Evolutionary conservation across 208 protist genomes (phyloP).

Genomic region (Phytomonas serpens): DNA sequence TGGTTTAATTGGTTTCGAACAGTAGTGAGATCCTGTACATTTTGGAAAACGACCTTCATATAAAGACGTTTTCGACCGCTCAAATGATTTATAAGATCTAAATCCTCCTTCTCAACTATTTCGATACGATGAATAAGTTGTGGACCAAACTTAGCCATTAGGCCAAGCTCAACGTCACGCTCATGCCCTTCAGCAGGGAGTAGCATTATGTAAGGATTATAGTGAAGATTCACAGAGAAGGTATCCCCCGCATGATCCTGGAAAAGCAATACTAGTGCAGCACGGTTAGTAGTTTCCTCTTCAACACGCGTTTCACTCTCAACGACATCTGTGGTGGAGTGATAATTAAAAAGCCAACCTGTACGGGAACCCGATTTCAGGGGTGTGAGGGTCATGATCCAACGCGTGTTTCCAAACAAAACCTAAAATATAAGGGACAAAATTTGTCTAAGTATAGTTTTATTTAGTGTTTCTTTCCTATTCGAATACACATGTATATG

Average conservation of each 20-base stretch:
- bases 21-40: slow-evolving; percentile 88
- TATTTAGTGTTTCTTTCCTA: neutral
- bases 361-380: slow-evolving; percentile 66
- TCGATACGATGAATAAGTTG: slow-evolving; percentile 79
- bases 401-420: neutral
- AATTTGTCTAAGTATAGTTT: neutral
- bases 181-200: slow-evolving; percentile 74
- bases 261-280: slow-evolving; percentile 72
- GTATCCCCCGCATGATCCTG: slow-evolving; percentile 74
- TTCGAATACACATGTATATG: neutral
- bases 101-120: slow-evolving; percentile 91
- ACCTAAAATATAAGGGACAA: neutral
- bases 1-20: slow-evolving; percentile 83
- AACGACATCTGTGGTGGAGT: slow-evolving; percentile 48
- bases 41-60: slow-evolving; percentile 94
- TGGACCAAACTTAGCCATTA: slow-evolving; percentile 87
- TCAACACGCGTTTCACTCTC: slow-evolving; percentile 11
- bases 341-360: slow-evolving; percentile 89
- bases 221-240: slow-evolving; percentile 67
- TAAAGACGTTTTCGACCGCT: slow-evolving; percentile 88
- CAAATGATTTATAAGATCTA: slow-evolving; percentile 96
- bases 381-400: slow-evolving; percentile 8
- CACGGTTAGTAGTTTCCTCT: slow-evolving; percentile 20
- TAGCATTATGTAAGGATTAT: slow-evolving; percentile 77
- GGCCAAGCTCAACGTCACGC: slow-evolving; percentile 92